These are phyloP conservation scores for Dittrichia graveolens DNA, from an alignment of 129 eudicot species.

Conservation along the genomic window DNA sequence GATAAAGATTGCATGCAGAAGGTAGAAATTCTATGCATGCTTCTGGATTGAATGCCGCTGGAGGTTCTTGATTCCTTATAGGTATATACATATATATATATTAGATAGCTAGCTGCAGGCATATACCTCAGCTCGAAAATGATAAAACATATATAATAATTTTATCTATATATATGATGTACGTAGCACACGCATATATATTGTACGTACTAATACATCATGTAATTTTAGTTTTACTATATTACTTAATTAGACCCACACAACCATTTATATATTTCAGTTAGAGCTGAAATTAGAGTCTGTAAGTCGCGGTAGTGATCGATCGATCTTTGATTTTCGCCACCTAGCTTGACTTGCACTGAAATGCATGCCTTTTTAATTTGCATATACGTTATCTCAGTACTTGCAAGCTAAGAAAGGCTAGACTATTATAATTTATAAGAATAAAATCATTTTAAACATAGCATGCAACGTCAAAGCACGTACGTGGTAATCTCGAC, in stretches of 20 bases:
- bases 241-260: constrained; percentile 9
- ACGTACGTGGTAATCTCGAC: too few species aligned
- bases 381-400: too few species aligned
- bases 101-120: neutral
- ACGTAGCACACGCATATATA: constrained; percentile 7
- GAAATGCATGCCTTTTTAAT: too few species aligned
- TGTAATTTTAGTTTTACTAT: neutral
- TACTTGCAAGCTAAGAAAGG: too few species aligned
- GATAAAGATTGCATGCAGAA: neutral
- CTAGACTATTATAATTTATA: too few species aligned
- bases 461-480: too few species aligned
- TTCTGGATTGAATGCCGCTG: neutral
- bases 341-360: too few species aligned
- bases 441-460: too few species aligned
- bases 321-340: constrained; percentile 10
- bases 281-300: constrained; percentile 19
- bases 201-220: neutral
- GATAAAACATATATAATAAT: constrained; percentile 1
- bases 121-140: constrained; percentile 15
- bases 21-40: neutral
- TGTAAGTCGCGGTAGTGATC: constrained; percentile 4
- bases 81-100: too few species aligned
- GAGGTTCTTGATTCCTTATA: too few species aligned
- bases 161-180: neutral
- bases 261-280: constrained; percentile 9